phyloP scores from a whole-genome alignment of 805 yeast species.

The Sugiyamaella marilandica region DNA sequence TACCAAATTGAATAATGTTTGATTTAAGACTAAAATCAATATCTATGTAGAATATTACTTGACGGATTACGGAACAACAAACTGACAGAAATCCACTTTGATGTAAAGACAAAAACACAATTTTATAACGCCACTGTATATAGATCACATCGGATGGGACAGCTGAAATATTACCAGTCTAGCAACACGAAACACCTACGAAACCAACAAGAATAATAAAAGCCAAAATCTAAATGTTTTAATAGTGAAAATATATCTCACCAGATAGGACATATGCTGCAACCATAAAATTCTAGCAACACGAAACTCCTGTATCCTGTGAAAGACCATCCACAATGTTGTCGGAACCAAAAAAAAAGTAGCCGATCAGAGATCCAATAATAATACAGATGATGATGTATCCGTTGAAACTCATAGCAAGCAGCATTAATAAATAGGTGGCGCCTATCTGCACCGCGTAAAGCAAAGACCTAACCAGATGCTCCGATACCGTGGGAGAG shows the following conservation, averaged over 20 bases:
- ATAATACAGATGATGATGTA: slow-evolving; percentile 59
- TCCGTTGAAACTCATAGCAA: slow-evolving; percentile 74
- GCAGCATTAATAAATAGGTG: slow-evolving; percentile 61
- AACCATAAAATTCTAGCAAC: slow-evolving; percentile 11
- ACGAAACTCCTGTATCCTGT: slow-evolving; percentile 15
- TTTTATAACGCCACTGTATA: no score
- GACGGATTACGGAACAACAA: no score
- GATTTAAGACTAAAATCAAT: no score
- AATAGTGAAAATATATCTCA: background rate
- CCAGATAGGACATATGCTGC: background rate
- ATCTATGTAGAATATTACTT: no score
- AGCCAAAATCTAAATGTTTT: background rate
- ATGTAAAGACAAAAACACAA: no score
- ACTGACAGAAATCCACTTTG: no score
- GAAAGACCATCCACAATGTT: slow-evolving; percentile 29
- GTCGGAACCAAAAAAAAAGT: slow-evolving; percentile 49
- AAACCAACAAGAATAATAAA: background rate
- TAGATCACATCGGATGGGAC: no score
- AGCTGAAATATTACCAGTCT: no score
- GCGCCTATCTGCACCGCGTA: slow-evolving; percentile 60
- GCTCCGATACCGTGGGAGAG: slow-evolving; percentile 47
- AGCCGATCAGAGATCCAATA: slow-evolving; percentile 57
- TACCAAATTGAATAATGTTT: no score
- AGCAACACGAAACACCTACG: no score
- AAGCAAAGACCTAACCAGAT: slow-evolving; percentile 44